Evolutionary conservation across 106 monocot genomes (phyloP), one percentile per base, ranked within the genome.

Genomic region (Allium fistulosum): DNA sequence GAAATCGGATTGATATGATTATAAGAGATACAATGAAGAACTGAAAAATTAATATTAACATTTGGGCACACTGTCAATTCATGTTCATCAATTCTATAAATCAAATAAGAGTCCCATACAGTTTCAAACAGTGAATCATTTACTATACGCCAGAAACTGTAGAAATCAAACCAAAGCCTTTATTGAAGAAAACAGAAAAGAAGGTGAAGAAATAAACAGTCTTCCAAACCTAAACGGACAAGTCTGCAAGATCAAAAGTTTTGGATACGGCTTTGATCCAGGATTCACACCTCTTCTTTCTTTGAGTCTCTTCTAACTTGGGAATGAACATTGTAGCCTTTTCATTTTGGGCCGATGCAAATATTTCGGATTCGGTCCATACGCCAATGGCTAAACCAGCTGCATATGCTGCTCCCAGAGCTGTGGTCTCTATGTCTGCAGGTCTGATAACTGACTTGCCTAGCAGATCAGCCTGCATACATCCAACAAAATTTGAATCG

Each of bases 371-470:
- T 70, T 86, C 82, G 0, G 84, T 77, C 96, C 96, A 97, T 0
- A 89, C 58, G 2, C 96, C 88, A 26, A 48, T 68, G 0, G 92
- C 88, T 58, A 94, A 73, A 17, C 91, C 95, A 11, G 95, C 91
- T 5, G 91, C 95, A 71, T 78, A 91, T 26, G 91, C 95, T 10
- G 91, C 95, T 53, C 95, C 95, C 12, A 91, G 88, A 4, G 91
- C 88, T 0, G 91, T 95, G 3, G 91, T 91, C 45, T 95, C 95
- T 17, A 78, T 80, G 62, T 95, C 83, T 4, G 83, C 77, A 7
- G 95, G 95, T 53, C 95, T 83, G 4, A 85, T 69, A 13, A 95
- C 91, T 13, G 85, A 57, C 14, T 83, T 83, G 2, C 95, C 91
- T 74, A 91, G 78, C 53, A 95, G 16, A 76, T 91, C 91, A 68